Conservation (phyloP, 2,329 filamentous ascomycete species). For the Domatiomyces globalis region DNA sequence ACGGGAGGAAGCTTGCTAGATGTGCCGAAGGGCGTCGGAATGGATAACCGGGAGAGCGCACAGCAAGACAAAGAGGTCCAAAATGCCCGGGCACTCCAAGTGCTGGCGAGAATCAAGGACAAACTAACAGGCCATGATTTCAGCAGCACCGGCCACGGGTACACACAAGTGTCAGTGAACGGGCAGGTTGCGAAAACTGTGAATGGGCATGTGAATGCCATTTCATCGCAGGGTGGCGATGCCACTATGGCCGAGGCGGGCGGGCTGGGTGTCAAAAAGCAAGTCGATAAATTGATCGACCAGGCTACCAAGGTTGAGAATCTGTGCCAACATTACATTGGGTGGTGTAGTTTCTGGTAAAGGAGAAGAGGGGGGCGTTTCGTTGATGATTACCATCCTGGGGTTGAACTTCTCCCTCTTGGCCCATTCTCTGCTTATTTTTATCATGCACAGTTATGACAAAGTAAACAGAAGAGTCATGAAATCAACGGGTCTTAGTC, state of each 20-base stretch:
- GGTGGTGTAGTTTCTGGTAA: conserved; percentile 97
- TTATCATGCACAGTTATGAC: too few species aligned
- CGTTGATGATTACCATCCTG: too few species aligned
- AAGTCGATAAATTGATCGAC: conserved; percentile 87
- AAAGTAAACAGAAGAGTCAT: too few species aligned
- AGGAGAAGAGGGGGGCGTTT: not conserved
- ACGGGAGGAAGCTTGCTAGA: conserved; percentile 9
- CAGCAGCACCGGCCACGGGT: conserved; percentile 6
- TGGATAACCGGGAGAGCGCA: conserved; percentile 28
- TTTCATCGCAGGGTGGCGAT: not conserved
- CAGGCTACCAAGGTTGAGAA: conserved; percentile 97
- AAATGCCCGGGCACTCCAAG: conserved; percentile 84
- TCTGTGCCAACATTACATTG: conserved; percentile 95
- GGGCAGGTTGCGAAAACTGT: not conserved
- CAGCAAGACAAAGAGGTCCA: conserved; percentile 54
- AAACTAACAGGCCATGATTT: conserved; percentile 94
- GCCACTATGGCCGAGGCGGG: conserved; percentile 1
- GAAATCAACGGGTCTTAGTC: too few species aligned
- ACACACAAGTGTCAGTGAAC: not conserved
- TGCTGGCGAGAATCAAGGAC: conserved; percentile 80
- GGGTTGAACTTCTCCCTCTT: too few species aligned
- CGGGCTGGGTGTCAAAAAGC: conserved; percentile 64
- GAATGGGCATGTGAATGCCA: not conserved
- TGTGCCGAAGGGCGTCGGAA: conserved; percentile 23
- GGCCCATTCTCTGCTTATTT: too few species aligned